Evolutionary conservation across 805 yeast genomes (phyloP), one percentile per base, ranked within the genome.

Genomic region (Phaffomyces antillensis): DNA sequence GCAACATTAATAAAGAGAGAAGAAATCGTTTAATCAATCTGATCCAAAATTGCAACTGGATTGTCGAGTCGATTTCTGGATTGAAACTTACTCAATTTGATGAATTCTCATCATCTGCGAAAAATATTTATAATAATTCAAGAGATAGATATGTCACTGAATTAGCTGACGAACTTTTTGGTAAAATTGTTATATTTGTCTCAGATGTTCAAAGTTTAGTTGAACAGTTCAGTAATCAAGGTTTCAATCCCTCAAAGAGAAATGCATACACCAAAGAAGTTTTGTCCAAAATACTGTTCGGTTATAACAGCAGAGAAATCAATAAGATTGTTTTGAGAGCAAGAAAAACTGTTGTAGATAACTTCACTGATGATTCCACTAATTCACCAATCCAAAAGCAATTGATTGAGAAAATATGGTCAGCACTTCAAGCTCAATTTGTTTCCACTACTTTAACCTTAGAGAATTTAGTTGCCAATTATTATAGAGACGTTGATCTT

Each of bases 121-220:
- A 60, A 40, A 53, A 52, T 7, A 47, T 64, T 1, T 64, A 61
- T 49, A 64, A 50, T 45, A 51, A 39, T 20, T 66, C 55, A 42
- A 63, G 51, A 66, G 75, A 60, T 45, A 45, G 49, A 2, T 83
- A 79, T 59, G 71, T 79, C 12, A 60, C 58, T n/a, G 54, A 53
- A n/a, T 61, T 81, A 15, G 58, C 79, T 36, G 62, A 67, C 44
- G 70, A 80, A 39, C 70, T 79, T 23, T 70, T 88, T 55, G 91
- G 93, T 0, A 83, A 83, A 55, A 55, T 89, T 41, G 66, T 77
- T 15, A 79, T 76, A 25, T 83, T 86, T 59, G 75, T 88, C 2
- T 71, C 72, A 36, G 86, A 81, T 32, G 76, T 81, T 36, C 83
- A 81, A 46, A 71, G 75, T 2, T 59, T 80, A 12, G 59, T 70